A percentile compares a stretch with the other conserved stretches of the same genome.
phyloP scores from a whole-genome alignment of 495 filamentous ascomycete genomes.

The Neurospora sp. region DNA sequence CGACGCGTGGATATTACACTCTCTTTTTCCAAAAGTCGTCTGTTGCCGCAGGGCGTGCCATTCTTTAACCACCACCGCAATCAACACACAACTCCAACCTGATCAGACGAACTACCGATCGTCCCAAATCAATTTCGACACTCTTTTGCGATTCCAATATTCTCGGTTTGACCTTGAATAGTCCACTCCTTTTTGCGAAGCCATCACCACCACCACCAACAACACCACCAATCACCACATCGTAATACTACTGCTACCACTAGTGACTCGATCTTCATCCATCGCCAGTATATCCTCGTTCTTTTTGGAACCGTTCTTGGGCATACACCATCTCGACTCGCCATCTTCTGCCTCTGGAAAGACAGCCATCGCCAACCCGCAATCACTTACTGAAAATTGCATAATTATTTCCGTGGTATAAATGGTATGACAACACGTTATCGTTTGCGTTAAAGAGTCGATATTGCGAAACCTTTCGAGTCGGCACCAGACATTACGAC shows the following conservation, averaged over 20 bases:
- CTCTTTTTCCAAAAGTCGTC: conserved; percentile 19
- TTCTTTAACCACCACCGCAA: conserved; percentile 24
- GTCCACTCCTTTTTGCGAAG: conserved; percentile 3
- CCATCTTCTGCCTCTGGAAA: conserved; percentile 3
- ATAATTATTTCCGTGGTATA: conserved; percentile 7
- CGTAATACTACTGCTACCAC: not conserved
- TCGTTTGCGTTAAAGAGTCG: conserved; percentile 7
- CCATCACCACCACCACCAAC: not conserved
- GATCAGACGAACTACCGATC: conserved; percentile 9
- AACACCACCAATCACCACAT: not conserved
- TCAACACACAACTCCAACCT: not conserved
- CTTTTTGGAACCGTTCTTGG: not conserved
- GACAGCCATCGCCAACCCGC: conserved; percentile 8
- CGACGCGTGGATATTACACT: conserved; percentile 27
- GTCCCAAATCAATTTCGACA: conserved; percentile 7
- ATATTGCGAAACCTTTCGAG: not conserved
- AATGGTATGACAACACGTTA: conserved; percentile 22
- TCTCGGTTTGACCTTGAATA: conserved; percentile 5
- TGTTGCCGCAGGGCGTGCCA: conserved; percentile 37
- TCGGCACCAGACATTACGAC: not conserved
- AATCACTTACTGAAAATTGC: not conserved
- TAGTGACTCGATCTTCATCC: not conserved
- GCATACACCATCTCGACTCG: not conserved
- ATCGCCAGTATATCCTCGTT: not conserved
- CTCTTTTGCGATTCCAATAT: conserved; percentile 10